Conservation (phyloP, 441 rosid genomes). For the Kokia cookei region DNA sequence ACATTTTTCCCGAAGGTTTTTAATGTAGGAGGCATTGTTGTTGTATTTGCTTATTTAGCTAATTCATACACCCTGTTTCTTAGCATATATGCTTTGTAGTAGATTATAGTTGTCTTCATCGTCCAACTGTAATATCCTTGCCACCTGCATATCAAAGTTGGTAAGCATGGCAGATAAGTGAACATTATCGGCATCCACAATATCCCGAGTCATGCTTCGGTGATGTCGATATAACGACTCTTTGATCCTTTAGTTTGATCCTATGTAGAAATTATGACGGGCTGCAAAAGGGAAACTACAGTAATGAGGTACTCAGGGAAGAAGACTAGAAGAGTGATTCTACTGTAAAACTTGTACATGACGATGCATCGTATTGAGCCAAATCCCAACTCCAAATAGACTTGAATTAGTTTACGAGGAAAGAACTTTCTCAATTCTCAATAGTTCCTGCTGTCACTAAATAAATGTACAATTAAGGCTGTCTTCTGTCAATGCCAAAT, state of each 20-base stretch:
- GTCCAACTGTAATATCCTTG: no score
- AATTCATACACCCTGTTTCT: not conserved
- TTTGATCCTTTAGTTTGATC: not conserved
- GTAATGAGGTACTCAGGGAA: conserved; percentile 69
- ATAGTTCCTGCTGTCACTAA: conserved; percentile 14
- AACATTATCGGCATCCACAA: no score
- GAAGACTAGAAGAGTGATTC: conserved; percentile 25
- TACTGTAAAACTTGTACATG: conserved; percentile 18
- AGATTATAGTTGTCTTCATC: not conserved
- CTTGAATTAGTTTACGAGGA: not conserved
- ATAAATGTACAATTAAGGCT: conserved; percentile 10
- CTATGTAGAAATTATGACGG: no score
- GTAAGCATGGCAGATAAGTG: not conserved
- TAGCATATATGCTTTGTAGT: not conserved
- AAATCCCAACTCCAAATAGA: not conserved
- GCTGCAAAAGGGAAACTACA: conserved; percentile 34
- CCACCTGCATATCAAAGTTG: no score
- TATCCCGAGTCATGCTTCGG: not conserved
- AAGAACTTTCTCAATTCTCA: not conserved
- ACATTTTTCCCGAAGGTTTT: not conserved
- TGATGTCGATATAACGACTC: not conserved
- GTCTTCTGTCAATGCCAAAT: not conserved
- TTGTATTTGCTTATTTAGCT: not conserved
- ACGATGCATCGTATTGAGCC: conserved; percentile 8
- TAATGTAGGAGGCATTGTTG: not conserved